Conservation (phyloP, 2,329 filamentous ascomycete species). For the Talaromyces amestolkiae region DNA sequence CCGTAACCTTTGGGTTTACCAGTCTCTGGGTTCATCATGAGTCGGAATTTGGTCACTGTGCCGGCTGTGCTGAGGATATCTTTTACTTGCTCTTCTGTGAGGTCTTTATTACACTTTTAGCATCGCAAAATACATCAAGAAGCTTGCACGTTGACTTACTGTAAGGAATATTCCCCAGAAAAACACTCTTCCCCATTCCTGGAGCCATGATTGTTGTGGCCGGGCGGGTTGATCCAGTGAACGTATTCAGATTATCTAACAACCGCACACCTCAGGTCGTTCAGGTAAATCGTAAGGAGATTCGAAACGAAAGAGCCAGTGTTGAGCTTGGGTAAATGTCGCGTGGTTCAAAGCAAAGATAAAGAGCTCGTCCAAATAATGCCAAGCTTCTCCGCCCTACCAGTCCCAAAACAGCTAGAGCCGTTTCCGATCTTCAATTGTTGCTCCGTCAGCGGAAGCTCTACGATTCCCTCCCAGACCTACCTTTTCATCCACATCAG, state of each 20-base stretch:
- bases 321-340: not conserved
- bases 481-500: slow-evolving; percentile 25
- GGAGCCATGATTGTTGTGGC: slow-evolving; percentile 38
- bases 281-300: too few species aligned
- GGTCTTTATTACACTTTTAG: slow-evolving; percentile 56
- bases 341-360: not conserved
- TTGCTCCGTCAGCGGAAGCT: slow-evolving; percentile 20
- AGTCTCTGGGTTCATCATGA: slow-evolving; percentile 94
- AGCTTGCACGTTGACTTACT: slow-evolving; percentile 57
- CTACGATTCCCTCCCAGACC: slow-evolving; percentile 8
- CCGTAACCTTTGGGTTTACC: slow-evolving; percentile 94
- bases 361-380: slow-evolving; percentile 15
- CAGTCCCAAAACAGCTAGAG: slow-evolving; percentile 11
- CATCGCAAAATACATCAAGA: not conserved
- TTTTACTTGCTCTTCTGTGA: slow-evolving; percentile 93
- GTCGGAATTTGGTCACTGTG: slow-evolving; percentile 83
- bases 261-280: too few species aligned
- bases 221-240: not conserved
- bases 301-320: not conserved
- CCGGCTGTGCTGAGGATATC: slow-evolving; percentile 90
- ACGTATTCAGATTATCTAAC: not conserved
- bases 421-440: slow-evolving; percentile 25
- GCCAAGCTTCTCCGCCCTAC: slow-evolving; percentile 14
- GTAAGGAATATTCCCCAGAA: slow-evolving; percentile 62
- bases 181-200: slow-evolving; percentile 47